Conservation (phyloP, 2,329 filamentous ascomycete species). For the Colletotrichum horii region DNA sequence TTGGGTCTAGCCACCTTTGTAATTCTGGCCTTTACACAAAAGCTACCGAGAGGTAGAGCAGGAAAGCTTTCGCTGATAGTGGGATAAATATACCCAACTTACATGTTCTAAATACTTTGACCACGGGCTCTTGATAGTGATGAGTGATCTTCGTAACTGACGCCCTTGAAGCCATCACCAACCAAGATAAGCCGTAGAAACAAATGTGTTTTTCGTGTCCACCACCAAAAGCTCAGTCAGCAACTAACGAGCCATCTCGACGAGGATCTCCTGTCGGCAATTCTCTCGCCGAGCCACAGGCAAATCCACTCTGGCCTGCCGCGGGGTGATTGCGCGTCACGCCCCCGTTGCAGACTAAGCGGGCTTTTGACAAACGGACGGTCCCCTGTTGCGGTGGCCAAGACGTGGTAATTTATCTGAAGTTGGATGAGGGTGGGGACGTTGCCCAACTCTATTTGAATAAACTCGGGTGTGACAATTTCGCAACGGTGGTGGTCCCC, state of each 20-base stretch:
- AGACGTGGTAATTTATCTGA: background rate
- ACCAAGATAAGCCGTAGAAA: background rate
- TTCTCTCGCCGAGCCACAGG: background rate
- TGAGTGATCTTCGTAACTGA: too few species aligned
- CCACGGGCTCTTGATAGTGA: accelerated
- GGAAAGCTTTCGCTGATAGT: background rate
- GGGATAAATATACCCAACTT: conserved; percentile 1
- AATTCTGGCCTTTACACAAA: background rate
- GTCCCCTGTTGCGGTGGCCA: background rate
- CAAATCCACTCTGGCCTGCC: background rate
- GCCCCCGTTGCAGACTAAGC: background rate
- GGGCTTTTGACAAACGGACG: background rate
- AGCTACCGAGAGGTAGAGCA: background rate
- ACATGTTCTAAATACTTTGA: background rate
- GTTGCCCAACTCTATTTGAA: background rate
- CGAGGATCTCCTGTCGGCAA: background rate
- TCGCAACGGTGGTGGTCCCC: background rate
- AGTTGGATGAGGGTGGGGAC: background rate
- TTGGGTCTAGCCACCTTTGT: background rate
- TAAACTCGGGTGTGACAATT: background rate
- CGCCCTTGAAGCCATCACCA: background rate
- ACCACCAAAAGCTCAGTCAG: background rate
- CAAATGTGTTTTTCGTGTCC: background rate
- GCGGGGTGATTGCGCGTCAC: background rate
- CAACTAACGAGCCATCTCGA: background rate